A percentile compares a stretch with the other conserved stretches of the same genome.
Evolutionary conservation across 257 asterid genomes (phyloP).

Genomic region (Leonotis leonurus): DNA sequence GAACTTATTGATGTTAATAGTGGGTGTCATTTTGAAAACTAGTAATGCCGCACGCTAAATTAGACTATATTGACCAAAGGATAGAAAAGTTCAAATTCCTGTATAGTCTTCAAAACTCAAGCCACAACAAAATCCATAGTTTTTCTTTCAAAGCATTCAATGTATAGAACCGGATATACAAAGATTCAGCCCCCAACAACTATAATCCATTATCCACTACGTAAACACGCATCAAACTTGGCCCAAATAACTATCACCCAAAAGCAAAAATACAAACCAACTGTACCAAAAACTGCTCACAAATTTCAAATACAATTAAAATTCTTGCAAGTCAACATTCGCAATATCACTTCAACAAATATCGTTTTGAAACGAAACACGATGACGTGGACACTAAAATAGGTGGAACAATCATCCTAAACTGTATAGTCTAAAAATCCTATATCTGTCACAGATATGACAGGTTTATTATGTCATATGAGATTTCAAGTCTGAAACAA

Average conservation of each 20-base stretch:
- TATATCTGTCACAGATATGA: no score
- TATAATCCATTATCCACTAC: not conserved
- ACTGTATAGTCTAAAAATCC: no score
- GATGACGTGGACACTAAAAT: no score
- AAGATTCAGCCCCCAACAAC: conserved; percentile 5
- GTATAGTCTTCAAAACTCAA: not conserved
- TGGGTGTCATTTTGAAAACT: no score
- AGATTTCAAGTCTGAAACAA: no score
- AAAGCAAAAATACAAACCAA: not conserved
- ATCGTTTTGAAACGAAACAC: no score
- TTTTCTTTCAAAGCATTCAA: not conserved
- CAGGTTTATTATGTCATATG: no score
- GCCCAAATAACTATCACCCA: not conserved
- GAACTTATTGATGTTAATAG: no score
- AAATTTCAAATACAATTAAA: no score
- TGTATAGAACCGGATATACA: not conserved
- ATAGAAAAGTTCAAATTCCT: not conserved
- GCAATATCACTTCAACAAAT: no score
- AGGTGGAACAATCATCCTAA: no score
- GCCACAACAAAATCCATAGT: not conserved
- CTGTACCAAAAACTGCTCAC: not conserved
- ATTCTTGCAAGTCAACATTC: no score
- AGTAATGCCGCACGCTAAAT: not conserved
- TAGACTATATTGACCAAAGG: not conserved
- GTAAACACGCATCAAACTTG: not conserved